Percentiles rank a stretch among this genome's conserved stretches.
Evolutionary conservation across 2,329 filamentous ascomycete genomes (phyloP).

Genomic region (Cladophialophora immunda): DNA sequence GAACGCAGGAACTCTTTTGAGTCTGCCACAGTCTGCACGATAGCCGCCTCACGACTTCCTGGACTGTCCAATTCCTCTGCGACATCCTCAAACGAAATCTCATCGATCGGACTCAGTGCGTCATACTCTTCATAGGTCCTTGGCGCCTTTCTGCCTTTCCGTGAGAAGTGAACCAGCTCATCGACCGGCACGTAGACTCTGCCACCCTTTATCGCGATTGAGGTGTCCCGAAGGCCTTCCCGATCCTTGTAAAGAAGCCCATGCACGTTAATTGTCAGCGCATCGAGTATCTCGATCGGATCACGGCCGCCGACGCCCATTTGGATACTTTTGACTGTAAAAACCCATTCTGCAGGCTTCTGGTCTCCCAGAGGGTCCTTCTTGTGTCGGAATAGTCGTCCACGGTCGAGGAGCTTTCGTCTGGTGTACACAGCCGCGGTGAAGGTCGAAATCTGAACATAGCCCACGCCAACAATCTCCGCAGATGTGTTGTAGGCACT

Average conservation of each 20-base stretch:
- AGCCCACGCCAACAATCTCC: constrained; percentile 81
- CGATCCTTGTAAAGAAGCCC: constrained; percentile 85
- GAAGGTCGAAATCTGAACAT: constrained; percentile 82
- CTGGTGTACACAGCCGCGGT: constrained; percentile 90
- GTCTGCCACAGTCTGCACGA: constrained; percentile 86
- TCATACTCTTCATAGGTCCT: constrained; percentile 53
- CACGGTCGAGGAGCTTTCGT: constrained; percentile 88
- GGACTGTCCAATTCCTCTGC: constrained; percentile 76
- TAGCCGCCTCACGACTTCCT: constrained; percentile 70
- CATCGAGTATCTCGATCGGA: constrained; percentile 86
- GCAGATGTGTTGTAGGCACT: constrained; percentile 82
- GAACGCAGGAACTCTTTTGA: constrained; percentile 93
- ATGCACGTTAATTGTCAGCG: constrained; percentile 87
- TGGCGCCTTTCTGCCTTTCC: constrained; percentile 56
- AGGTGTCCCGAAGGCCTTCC: constrained; percentile 88
- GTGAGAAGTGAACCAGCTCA: constrained; percentile 73
- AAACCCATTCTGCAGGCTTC: constrained; percentile 91
- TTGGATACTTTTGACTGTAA: constrained; percentile 83
- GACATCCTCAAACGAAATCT: constrained; percentile 75
- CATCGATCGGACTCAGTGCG: constrained; percentile 50
- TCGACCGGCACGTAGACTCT: constrained; percentile 90
- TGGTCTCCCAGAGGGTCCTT: constrained; percentile 70
- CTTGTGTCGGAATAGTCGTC: constrained; percentile 85
- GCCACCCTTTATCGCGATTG: constrained; percentile 88
- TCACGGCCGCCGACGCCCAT: constrained; percentile 88